A percentile compares a stretch with the other conserved stretches of the same genome.
Conservation (phyloP, 805 yeast species). For the Torulaspora microellipsoides region DNA sequence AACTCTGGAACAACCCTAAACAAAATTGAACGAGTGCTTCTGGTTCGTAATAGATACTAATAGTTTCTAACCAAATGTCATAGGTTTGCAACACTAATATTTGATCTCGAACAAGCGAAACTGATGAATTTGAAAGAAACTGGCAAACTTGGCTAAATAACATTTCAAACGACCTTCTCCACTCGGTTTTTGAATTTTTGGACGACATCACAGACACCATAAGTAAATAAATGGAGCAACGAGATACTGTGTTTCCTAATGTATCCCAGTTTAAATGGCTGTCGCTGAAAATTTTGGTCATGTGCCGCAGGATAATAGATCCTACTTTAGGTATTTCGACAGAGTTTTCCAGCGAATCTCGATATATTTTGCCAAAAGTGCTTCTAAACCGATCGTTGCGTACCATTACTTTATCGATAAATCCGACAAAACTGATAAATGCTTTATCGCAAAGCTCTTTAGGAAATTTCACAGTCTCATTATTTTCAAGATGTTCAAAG, state of each 20-base stretch:
- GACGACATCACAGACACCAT: constrained; percentile 37
- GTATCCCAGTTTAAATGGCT: constrained; percentile 57
- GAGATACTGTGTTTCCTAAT: constrained; percentile 58
- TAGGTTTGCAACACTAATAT: constrained; percentile 54
- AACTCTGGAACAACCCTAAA: constrained; percentile 18
- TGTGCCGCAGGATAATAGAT: constrained; percentile 42
- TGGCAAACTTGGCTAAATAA: constrained; percentile 35
- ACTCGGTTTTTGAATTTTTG: constrained; percentile 18
- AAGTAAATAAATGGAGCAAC: constrained; percentile 50
- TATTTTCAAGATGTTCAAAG: constrained; percentile 23
- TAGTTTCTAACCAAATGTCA: constrained; percentile 48
- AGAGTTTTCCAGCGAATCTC: constrained; percentile 22
- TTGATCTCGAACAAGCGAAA: constrained; percentile 55
- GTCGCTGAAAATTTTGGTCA: constrained; percentile 44
- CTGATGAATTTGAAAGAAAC: constrained; percentile 47
- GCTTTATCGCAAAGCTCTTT: constrained; percentile 32
- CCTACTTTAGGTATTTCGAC: constrained; percentile 48
- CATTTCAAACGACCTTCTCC: constrained; percentile 27
- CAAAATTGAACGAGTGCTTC: constrained; percentile 18
- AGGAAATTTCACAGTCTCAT: constrained; percentile 15
- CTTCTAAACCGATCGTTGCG: constrained; percentile 60
- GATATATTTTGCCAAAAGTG: constrained; percentile 48
- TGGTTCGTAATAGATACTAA: constrained; percentile 26
- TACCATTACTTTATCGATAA: constrained; percentile 59
- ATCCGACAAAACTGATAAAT: constrained; percentile 56